Percentiles rank a stretch among this genome's conserved stretches.
These are phyloP conservation scores for Quercus variabilis DNA, from an alignment of 306 rosid genomes.

Conservation along the genomic window DNA sequence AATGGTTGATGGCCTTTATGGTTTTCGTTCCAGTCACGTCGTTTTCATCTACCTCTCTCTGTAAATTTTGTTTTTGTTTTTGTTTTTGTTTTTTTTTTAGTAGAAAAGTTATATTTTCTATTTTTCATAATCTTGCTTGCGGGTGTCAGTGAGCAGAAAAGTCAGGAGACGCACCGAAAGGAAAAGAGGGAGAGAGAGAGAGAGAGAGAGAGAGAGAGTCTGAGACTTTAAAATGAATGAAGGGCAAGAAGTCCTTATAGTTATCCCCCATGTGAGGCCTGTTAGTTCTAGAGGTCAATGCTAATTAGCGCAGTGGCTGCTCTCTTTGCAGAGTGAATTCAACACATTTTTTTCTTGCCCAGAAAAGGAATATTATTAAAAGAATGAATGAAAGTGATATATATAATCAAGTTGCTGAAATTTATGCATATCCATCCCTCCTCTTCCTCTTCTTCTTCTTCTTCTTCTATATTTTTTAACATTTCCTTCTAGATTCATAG, in stretches of 20 bases:
- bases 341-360: constrained; percentile 15
- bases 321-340: neutral
- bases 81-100: constrained; percentile 15
- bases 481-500: neutral
- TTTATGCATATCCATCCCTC: neutral
- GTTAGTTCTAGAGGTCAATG: constrained; percentile 25
- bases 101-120: constrained; percentile 34
- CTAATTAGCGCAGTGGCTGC: constrained; percentile 5
- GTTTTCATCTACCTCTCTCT: constrained; percentile 46
- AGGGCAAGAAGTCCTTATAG: constrained; percentile 12
- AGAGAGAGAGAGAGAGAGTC: constrained; percentile 33
- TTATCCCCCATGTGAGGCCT: constrained; percentile 54
- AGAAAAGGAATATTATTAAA: constrained; percentile 31
- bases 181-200: constrained; percentile 31
- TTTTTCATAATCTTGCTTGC: constrained; percentile 75
- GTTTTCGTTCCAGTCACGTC: constrained; percentile 85
- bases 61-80: constrained; percentile 16
- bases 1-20: constrained; percentile 56
- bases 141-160: constrained; percentile 63
- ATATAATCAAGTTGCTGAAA: neutral
- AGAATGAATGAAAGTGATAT: constrained; percentile 26
- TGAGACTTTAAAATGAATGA: constrained; percentile 19
- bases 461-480: neutral
- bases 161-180: constrained; percentile 56
- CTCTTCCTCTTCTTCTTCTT: neutral